Base-by-base conservation (phyloP, 306 rosid genomes). In the Corylus heterophylla region DNA sequence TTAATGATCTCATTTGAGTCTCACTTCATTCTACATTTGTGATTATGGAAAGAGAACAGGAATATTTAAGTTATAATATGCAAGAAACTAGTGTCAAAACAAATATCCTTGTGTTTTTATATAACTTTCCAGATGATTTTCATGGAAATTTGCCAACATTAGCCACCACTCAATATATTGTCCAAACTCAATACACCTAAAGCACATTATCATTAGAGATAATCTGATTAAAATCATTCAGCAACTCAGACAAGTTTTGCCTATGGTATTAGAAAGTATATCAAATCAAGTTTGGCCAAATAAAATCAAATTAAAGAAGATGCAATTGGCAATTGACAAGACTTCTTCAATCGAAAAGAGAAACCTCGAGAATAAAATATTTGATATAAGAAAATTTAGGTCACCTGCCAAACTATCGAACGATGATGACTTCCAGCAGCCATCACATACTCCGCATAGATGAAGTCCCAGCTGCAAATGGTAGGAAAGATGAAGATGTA, bases 371-470 rank as follows among this genome's bases (percentile, higher is more conserved):
- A 69, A 47, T 47, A 67, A 54, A 73, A 59, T 64, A 59, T 66
- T 80, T 77, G 52, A 69, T 71, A 20, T 12, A 75, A 71, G 78
- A 68, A 85, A 54, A 73, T 54, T 44, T 78, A 5, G 18, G 25
- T 84, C 64, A 93, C 99, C 99, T 95, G 97, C 99, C 97, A 96
- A 52, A 93, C 97, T 72, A 90, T 96, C 69, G 99, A 90, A 48
- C 99, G 96, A 76, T 91, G 92, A 87, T 93, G 88, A 79, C 83
- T 77, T 61, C 99, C 99, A 69, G 99, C 99, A 69, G 89, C 99
- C 99, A 95, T 90, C 76, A 93, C 94, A 86, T 96, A 93, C 69
- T 93, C 97, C 22, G 98, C 99, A 58, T 96, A 96, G 85, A 96
- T 96, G 88, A 91, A 96, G 93, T 96, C 99, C 99, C 99, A 96